phyloP scores from a whole-genome alignment of 2,329 filamentous ascomycete genomes.

The Microascus cirrosus region DNA sequence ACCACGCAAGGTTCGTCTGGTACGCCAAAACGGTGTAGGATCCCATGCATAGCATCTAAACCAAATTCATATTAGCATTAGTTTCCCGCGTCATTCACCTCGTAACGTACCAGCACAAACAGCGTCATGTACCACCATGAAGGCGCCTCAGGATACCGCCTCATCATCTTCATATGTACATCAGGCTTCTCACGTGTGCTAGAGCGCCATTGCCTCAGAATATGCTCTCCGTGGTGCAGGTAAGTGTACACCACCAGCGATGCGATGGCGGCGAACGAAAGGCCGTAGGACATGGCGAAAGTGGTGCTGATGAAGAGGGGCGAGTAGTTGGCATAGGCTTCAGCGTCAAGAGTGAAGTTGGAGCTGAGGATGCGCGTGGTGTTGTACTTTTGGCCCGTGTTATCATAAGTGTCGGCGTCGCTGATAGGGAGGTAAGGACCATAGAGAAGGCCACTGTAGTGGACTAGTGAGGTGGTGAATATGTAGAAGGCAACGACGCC shows the following conservation, averaged over 20 bases:
- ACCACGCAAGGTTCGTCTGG: conserved; percentile 60
- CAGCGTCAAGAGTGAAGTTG: conserved; percentile 50
- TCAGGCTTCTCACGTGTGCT: conserved; percentile 50
- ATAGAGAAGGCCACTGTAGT: conserved; percentile 58
- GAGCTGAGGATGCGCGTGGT: conserved; percentile 50
- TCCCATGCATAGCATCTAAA: conserved; percentile 40
- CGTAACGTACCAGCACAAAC: conserved; percentile 36
- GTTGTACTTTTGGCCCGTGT: conserved; percentile 53
- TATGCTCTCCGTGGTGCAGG: conserved; percentile 55
- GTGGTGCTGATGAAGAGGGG: conserved; percentile 62
- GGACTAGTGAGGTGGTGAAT: conserved; percentile 44
- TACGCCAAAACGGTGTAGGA: conserved; percentile 46
- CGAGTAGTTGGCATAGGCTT: conserved; percentile 56
- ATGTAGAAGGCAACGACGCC: conserved; percentile 57
- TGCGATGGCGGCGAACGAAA: conserved; percentile 62
- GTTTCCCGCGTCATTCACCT: not conserved
- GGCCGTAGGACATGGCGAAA: conserved; percentile 57
- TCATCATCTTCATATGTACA: conserved; percentile 54
- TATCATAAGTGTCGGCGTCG: conserved; percentile 61
- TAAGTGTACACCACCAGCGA: conserved; percentile 58
- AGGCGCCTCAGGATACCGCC: conserved; percentile 50
- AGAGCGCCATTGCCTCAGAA: conserved; percentile 51
- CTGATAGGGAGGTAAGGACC: conserved; percentile 56
- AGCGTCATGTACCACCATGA: conserved; percentile 53
- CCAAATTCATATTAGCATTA: not conserved